Evolutionary conservation across 2,329 filamentous ascomycete species (phyloP), one percentile per base, ranked within the genome.

Genomic region (Neoascochyta sp.): DNA sequence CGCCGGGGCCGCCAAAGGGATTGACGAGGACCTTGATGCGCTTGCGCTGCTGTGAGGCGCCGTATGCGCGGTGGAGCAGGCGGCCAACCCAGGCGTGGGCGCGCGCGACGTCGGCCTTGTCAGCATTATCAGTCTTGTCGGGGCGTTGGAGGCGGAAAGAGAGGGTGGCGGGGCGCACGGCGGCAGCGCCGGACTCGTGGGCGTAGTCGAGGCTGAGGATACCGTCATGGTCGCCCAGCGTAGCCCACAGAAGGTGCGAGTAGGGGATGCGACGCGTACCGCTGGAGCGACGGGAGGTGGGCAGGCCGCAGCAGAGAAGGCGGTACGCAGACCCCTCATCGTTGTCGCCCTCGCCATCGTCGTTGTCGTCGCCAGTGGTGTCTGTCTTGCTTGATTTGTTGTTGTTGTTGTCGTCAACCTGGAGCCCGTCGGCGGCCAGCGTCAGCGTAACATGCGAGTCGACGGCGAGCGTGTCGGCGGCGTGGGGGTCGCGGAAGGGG

Each of bases 1-100:
- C 68, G 10, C 90, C 90, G 22, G 87, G 84, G 0, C 92, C 92
- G 9, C 88, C 86, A 50, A 89, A 83, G 0, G 92, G 92, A 61
- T 98, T 98, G 40, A 98, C 74, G 23, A 96, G 69, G 9, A 96
- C 80, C 60, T 92, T 94, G 41, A 92, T 80, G 25, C 86, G 79
- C 62, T 88, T 92, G 35, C 72, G 74, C 30, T 73, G 74, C 51
- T 83, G 78, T 2, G 83, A 75, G 6, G 69, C 67, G 32, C 69
- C 81, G 52, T 95, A 95, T 14, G 89, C 79, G 25, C 74, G 73
- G 19, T 78, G 67, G 12, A 94, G 59, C 18, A 95, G 71, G 29
- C 66, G 69, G 16, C 73, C 68, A 20, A 80, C 67, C 79, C 86
- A 95, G 34, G 58, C 48, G 26, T 73, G 68, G 7, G 72, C 66